These are phyloP conservation scores for Gossypium turneri DNA, from an alignment of 345 rosid species.

Conservation along the genomic window DNA sequence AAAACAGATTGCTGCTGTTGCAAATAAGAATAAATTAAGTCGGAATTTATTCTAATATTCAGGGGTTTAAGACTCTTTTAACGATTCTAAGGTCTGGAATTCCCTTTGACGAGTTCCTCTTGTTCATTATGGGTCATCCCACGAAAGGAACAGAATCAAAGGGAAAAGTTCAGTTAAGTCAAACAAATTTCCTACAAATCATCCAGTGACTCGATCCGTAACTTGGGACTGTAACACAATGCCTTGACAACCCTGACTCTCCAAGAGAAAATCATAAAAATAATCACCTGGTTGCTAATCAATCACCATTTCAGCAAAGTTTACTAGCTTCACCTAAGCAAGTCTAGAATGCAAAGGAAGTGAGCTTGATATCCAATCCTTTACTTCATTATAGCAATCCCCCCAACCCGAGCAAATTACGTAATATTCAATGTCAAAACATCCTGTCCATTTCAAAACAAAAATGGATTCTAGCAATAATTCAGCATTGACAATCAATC, in stretches of 20 bases:
- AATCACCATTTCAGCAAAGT: background rate
- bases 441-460: background rate
- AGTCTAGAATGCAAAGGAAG: background rate
- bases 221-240: background rate
- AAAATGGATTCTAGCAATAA: background rate
- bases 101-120: no score
- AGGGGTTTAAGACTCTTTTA: background rate
- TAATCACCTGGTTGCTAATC: background rate
- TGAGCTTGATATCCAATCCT: background rate
- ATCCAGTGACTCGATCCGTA: no score
- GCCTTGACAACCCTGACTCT: background rate
- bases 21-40: no score
- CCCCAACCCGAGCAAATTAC: background rate
- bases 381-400: background rate
- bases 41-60: background rate
- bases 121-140: no score
- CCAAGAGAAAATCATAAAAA: no score
- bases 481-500: background rate
- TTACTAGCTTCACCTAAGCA: background rate
- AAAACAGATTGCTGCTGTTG: no score
- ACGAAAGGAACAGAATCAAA: no score
- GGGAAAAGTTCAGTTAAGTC: no score
- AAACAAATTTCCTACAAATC: no score
- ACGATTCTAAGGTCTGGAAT: no score
- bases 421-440: background rate